Percentiles rank a stretch among this genome's conserved stretches.
Conservation (phyloP, 805 yeast genomes). For the Saturnispora serradocipensis region DNA sequence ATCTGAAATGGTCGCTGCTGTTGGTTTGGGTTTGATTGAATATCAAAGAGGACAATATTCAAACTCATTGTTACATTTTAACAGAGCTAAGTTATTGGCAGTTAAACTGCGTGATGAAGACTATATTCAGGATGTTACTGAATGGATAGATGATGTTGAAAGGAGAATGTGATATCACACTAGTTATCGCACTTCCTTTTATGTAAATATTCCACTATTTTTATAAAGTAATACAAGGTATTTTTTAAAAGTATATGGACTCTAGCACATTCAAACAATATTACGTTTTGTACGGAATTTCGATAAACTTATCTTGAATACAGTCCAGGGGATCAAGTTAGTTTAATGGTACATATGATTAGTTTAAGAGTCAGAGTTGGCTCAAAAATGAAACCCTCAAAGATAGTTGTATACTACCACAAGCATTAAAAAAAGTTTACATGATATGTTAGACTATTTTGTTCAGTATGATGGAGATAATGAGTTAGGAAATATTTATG, state of each 20-base stretch:
- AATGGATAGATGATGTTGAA: conserved; percentile 11
- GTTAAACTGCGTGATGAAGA: conserved; percentile 10
- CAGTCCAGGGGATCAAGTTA: too few relatives aligned
- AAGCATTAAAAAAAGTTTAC: too few relatives aligned
- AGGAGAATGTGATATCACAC: not conserved
- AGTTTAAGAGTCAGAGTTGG: too few relatives aligned
- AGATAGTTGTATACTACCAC: too few relatives aligned
- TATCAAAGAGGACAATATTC: conserved; percentile 7
- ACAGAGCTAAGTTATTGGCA: conserved; percentile 14
- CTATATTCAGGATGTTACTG: conserved; percentile 12
- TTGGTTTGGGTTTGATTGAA: conserved; percentile 14
- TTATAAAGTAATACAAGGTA: not conserved
- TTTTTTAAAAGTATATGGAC: not conserved
- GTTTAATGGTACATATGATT: too few relatives aligned
- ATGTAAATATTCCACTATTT: conserved; percentile 4
- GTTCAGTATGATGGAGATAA: too few relatives aligned
- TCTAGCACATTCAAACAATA: too few relatives aligned
- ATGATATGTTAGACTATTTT: too few relatives aligned
- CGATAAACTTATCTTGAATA: too few relatives aligned
- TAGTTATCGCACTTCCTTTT: not conserved
- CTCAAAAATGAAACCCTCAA: too few relatives aligned
- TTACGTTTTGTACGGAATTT: too few relatives aligned
- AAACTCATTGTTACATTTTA: conserved; percentile 12
- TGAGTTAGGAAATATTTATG: too few relatives aligned
- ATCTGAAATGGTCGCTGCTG: conserved; percentile 18